These are phyloP conservation scores for Peltaster fructicola DNA, from an alignment of 2,329 filamentous ascomycete species.

Conservation along the genomic window DNA sequence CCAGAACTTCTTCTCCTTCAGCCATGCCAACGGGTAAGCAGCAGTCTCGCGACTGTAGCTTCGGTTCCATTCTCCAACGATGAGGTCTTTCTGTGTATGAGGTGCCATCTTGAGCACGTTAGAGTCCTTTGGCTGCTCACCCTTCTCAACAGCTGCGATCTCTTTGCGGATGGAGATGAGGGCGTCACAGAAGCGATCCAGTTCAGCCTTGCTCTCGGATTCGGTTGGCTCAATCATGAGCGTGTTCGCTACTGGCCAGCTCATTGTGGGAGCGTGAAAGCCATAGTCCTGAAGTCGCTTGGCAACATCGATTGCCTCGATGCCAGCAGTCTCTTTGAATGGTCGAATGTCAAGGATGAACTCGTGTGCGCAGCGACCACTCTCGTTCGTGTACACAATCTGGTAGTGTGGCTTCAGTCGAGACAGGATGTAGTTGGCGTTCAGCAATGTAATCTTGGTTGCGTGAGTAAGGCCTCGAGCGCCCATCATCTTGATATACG, in stretches of 20 bases:
- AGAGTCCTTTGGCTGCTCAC: conserved; percentile 51
- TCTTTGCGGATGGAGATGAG: conserved; percentile 73
- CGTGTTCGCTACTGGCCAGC: conserved; percentile 85
- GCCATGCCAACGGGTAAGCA: conserved; percentile 66
- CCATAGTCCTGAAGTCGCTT: conserved; percentile 95
- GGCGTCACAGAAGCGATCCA: conserved; percentile 84
- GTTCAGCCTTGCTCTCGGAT: conserved; percentile 77
- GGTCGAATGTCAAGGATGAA: conserved; percentile 83
- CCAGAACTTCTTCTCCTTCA: conserved; percentile 97
- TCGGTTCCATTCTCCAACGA: conserved; percentile 63
- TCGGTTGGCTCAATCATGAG: conserved; percentile 98
- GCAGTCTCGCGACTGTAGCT: conserved; percentile 66
- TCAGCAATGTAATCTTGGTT: conserved; percentile 82
- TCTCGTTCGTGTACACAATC: conserved; percentile 83
- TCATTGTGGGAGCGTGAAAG: conserved; percentile 96
- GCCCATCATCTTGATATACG: conserved; percentile 91
- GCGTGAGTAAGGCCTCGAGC: conserved; percentile 67
- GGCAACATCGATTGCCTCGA: conserved; percentile 88
- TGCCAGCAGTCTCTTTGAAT: conserved; percentile 64
- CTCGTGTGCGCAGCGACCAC: conserved; percentile 84
- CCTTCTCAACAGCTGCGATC: conserved; percentile 68
- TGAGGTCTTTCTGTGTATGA: conserved; percentile 66
- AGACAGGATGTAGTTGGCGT: conserved; percentile 90
- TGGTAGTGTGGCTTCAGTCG: conserved; percentile 71
- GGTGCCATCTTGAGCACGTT: conserved; percentile 85